Conservation (phyloP, 2,329 filamentous ascomycete species). For the Bipolaris oryzae region DNA sequence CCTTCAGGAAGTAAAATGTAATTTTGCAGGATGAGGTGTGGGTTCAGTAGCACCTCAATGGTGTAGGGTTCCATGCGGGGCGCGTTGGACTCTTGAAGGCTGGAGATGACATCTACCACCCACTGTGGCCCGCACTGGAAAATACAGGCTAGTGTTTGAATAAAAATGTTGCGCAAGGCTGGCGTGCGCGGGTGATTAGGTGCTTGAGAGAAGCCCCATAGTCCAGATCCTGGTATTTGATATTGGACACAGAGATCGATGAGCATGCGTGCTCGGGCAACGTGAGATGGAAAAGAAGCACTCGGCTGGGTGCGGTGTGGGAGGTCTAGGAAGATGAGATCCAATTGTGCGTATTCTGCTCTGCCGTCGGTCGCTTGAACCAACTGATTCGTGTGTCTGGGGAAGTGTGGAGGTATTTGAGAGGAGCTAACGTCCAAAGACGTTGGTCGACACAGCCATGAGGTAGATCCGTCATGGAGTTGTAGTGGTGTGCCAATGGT, state of each 20-base stretch:
- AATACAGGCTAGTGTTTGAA: conserved; percentile 50
- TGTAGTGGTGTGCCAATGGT: conserved; percentile 41
- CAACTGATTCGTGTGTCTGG: conserved; percentile 20
- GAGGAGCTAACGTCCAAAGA: conserved; percentile 27
- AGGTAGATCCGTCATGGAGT: conserved; percentile 42
- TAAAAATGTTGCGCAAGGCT: conserved; percentile 50
- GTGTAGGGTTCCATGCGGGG: conserved; percentile 21
- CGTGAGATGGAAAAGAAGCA: conserved; percentile 31
- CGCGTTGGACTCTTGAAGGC: conserved; percentile 26
- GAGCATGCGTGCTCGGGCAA: conserved; percentile 43
- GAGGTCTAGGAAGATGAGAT: conserved; percentile 49
- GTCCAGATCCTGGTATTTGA: conserved; percentile 26
- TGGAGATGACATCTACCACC: conserved; percentile 44
- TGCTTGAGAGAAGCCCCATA: conserved; percentile 38
- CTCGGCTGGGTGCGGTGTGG: conserved; percentile 38
- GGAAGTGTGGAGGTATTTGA: conserved; percentile 17
- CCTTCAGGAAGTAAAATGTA: conserved; percentile 41
- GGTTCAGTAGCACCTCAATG: conserved; percentile 36
- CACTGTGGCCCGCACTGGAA: conserved; percentile 50
- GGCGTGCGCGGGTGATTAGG: conserved; percentile 44
- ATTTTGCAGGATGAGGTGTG: conserved; percentile 46
- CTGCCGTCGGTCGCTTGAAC: conserved; percentile 40
- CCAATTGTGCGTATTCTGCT: conserved; percentile 50
- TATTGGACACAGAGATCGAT: conserved; percentile 44
- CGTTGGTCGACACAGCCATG: conserved; percentile 42